Base-by-base conservation (phyloP, 2,329 filamentous ascomycete species). In the Arthroderma sp. region DNA sequence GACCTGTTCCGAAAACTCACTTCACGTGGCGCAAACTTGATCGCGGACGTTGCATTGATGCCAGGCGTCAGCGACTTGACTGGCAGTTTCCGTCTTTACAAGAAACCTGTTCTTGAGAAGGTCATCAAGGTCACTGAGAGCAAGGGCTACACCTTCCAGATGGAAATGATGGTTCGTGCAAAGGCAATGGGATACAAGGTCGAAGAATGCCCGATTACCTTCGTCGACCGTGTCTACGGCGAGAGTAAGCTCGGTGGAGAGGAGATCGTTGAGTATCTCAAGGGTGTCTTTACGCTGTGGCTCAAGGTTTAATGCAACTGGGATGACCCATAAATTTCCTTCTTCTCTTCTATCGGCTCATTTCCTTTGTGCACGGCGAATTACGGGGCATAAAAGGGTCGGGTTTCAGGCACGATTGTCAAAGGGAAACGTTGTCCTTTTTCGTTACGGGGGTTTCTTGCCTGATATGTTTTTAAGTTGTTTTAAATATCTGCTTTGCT, bases 111-210 rank as follows among this genome's bases (percentile, higher is more conserved):
- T 61, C 74, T 98, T 68, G 82, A 95, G 72, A 91, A 88, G 78
- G 89, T 95, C 59, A 96, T 98, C 66, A 78, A 80, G 68, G 88
- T 81, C 73, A 96, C 90, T 7, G 86, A 96, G 79, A 93, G 88
- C 71, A 95, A 97, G 77, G 93, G 93, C 2, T 98, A 97, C 73
- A 91, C 87, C 41, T 98, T 98, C 79, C 93, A 98, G 82, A 98
- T 98, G 93, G 91, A 96, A 80, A 87, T 98, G 84, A 97, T 96
- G 85, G 91, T 97, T 7, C 81, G 91, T 61, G 93, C 93, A 35
- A 96, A 96, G 82, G 88, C 87, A 15, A 91, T 96, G 88, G 91
- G 93, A 0, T 95, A 83, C 76, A 87, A 85, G 38, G 91, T 98
- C 33, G 88, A 88, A 15, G 93, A 98, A 79, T 91, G 95, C 60